These are phyloP conservation scores for Macrophomina tecta DNA, from an alignment of 2,329 filamentous ascomycete genomes.

Conservation along the genomic window DNA sequence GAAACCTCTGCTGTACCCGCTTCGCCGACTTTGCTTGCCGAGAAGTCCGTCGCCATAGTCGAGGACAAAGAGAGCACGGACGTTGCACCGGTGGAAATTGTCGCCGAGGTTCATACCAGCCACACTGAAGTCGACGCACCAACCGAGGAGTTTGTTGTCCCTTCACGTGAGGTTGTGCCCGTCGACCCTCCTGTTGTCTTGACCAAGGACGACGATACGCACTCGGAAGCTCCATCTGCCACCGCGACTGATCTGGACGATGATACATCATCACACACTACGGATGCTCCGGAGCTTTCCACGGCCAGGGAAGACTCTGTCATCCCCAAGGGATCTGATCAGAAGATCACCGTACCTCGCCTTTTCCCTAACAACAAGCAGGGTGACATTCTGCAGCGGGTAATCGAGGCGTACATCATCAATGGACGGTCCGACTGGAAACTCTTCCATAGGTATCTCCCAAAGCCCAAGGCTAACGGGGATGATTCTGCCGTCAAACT, in stretches of 20 bases:
- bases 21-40: neutral
- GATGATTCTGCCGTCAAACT: constrained; percentile 7
- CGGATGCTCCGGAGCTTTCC: neutral
- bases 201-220: constrained; percentile 14
- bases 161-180: constrained; percentile 6
- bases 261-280: constrained; percentile 1
- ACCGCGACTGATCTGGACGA: constrained; percentile 5
- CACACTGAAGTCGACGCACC: neutral
- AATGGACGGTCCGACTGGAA: constrained; percentile 16
- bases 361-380: constrained; percentile 16
- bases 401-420: constrained; percentile 9
- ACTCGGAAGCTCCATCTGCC: neutral
- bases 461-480: constrained; percentile 4
- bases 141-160: neutral
- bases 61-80: neutral
- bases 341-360: constrained; percentile 9
- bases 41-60: neutral
- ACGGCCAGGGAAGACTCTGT: constrained; percentile 15
- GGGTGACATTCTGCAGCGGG: constrained; percentile 3
- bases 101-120: neutral
- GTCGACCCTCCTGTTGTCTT: constrained; percentile 13
- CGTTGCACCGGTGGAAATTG: neutral
- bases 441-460: constrained; percentile 10
- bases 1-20: neutral
- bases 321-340: constrained; percentile 13